Evolutionary conservation across 2,329 filamentous ascomycete species (phyloP).

Genomic region (Colletotrichum filicis): DNA sequence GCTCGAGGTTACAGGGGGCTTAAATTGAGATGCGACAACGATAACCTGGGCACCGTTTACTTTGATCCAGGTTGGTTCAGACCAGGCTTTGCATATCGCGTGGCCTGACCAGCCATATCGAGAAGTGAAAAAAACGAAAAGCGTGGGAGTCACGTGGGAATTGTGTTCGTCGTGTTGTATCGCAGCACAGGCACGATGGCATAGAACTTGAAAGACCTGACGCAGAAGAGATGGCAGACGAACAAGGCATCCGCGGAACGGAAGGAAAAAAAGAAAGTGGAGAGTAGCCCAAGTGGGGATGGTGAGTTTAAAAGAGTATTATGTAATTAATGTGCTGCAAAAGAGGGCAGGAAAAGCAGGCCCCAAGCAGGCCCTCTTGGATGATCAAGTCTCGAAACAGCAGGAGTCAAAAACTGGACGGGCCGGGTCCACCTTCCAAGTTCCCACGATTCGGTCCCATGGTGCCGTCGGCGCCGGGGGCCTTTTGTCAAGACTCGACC

Average conservation of each 20-base stretch:
- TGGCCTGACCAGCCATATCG: background rate
- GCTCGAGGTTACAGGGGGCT: background rate
- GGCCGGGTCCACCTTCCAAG: slow-evolving; percentile 29
- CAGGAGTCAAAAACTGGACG: slow-evolving; percentile 25
- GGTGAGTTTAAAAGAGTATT: background rate
- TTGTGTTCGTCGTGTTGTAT: background rate
- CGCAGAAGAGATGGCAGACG: background rate
- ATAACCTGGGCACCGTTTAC: background rate
- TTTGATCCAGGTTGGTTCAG: background rate
- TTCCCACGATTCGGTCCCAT: slow-evolving; percentile 13
- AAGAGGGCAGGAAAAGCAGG: background rate
- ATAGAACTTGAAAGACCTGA: background rate
- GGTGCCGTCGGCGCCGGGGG: slow-evolving; percentile 13
- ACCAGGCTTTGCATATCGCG: background rate
- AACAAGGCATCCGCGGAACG: background rate
- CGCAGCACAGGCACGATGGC: background rate
- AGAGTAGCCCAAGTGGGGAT: background rate
- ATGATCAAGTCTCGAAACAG: slow-evolving; percentile 29
- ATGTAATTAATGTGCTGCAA: background rate
- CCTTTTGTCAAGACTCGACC: background rate
- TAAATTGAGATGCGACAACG: background rate
- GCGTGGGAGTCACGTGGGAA: slow-evolving; percentile 12
- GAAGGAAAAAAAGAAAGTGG: background rate
- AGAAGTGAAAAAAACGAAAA: background rate
- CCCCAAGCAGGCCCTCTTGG: background rate